These are phyloP conservation scores for Fragaria ananassa DNA, from an alignment of 306 rosid species.

Conservation along the genomic window DNA sequence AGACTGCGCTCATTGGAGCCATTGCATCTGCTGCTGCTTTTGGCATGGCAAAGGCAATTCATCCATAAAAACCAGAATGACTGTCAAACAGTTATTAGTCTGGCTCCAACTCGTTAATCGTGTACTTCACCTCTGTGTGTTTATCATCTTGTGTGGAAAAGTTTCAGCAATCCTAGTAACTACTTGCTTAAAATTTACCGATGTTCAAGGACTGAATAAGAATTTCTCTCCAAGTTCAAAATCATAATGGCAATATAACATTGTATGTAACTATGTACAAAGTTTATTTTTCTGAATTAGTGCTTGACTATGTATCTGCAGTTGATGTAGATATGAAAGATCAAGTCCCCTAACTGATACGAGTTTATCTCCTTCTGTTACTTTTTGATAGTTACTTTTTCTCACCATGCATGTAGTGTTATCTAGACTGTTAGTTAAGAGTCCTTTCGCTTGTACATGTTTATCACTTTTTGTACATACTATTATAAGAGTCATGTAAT, in stretches of 20 bases:
- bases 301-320: too few species aligned
- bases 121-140: background rate
- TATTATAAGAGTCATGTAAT: too few species aligned
- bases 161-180: background rate
- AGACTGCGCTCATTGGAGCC: conserved; percentile 81
- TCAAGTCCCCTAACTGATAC: too few species aligned
- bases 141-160: background rate
- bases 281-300: too few species aligned
- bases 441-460: too few species aligned
- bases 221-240: background rate
- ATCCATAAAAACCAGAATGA: conserved; percentile 25
- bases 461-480: too few species aligned
- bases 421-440: too few species aligned
- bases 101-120: background rate
- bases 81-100: background rate
- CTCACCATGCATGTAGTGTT: too few species aligned
- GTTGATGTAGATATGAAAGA: background rate
- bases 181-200: background rate
- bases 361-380: too few species aligned
- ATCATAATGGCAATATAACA: background rate
- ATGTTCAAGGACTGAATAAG: background rate
- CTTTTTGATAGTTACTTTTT: too few species aligned
- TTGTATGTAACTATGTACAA: background rate
- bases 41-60: conserved; percentile 73
- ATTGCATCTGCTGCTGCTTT: conserved; percentile 81